These are phyloP conservation scores for Pseudonitzschia delicatissima DNA, from an alignment of 108 stramenopile genomes.

Conservation along the genomic window DNA sequence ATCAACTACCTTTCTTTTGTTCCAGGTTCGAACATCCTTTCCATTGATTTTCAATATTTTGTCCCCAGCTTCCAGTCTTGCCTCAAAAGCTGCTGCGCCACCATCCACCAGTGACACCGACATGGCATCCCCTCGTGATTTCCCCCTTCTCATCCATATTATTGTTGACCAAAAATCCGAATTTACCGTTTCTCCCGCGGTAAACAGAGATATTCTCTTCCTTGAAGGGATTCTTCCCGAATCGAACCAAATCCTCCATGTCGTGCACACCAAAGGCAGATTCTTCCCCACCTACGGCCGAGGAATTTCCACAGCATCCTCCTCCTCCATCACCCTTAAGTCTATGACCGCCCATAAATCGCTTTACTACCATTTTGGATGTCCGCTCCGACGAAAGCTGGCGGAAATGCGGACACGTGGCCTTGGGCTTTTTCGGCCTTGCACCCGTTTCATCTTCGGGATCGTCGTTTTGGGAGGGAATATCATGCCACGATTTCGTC, in stretches of 20 bases:
- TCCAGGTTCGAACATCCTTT: slow-evolving; percentile 21
- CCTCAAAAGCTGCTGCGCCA: slow-evolving; percentile 43
- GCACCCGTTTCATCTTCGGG: slow-evolving; percentile 5
- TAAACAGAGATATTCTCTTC: slow-evolving; percentile 60
- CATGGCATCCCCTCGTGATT: neutral
- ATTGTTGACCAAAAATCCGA: slow-evolving; percentile 7
- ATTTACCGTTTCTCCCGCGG: slow-evolving; percentile 23
- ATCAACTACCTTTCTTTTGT: slow-evolving; percentile 19
- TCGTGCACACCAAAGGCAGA: slow-evolving; percentile 69
- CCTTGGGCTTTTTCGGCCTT: slow-evolving; percentile 17
- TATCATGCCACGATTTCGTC: neutral
- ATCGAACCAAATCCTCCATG: slow-evolving; percentile 73
- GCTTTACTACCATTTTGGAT: slow-evolving; percentile 29
- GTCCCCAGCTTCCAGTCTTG: slow-evolving; percentile 47
- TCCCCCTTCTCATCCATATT: neutral
- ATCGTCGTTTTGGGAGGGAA: neutral
- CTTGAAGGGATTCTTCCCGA: slow-evolving; percentile 57
- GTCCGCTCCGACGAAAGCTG: slow-evolving; percentile 50
- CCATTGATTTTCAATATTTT: slow-evolving; percentile 57
- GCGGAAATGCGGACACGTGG: slow-evolving; percentile 67
- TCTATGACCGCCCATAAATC: slow-evolving; percentile 39
- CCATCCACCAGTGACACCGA: slow-evolving; percentile 3
- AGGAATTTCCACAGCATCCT: slow-evolving; percentile 18
- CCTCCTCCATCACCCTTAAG: slow-evolving; percentile 15
- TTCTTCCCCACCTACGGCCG: slow-evolving; percentile 52